Base-by-base conservation (phyloP, 441 rosid species). In the Pelargonium australe region DNA sequence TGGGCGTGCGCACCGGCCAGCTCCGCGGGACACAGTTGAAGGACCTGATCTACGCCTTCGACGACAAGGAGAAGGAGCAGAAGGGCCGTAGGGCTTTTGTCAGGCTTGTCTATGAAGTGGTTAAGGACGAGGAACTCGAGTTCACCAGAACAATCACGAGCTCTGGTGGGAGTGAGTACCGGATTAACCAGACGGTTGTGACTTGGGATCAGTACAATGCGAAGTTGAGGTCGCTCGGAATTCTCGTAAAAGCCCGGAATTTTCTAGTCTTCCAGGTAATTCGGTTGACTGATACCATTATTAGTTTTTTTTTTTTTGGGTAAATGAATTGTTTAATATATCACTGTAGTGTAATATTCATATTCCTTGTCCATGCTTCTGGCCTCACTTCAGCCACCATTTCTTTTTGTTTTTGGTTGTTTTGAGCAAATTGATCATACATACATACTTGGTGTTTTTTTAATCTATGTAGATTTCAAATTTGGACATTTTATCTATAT, bases 1-100 rank as follows among this genome's bases (percentile, higher is more conserved):
- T 95, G n/a, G 99, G 99, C 3, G 97, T 95, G 70, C 98, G 99
- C 11, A 83, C 98, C 0, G 99, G 91, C 20, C 98, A 95, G 40
- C 98, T 95, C 62, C 97, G 99, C 23, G 99, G 99, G 13, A 82
- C 95, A 61, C 98, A 90, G 86, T 89, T 95, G 67, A 92, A 85
- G 86, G 99, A 95, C 80, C 88, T 92, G 12, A 95, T 95, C 25
- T 95, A 95, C 76, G 98, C 98, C n/a, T 86, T 71, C 47, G 97
- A 89, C 76, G 98, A 95, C 78, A 79, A 90, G 2, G 99, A 95
- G 74, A 92, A 88, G 85, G 98, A 95, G 78, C 93, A 89, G 84
- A 86, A 77, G 72, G 96, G 97, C 25, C 87, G 98, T 23, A 86
- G 79, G 71, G 98, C 99, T 6, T 92, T 85, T 45, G 99, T 92